Conservation (phyloP, 352 stramenopile species). For the Paralagenidium karlingii region DNA sequence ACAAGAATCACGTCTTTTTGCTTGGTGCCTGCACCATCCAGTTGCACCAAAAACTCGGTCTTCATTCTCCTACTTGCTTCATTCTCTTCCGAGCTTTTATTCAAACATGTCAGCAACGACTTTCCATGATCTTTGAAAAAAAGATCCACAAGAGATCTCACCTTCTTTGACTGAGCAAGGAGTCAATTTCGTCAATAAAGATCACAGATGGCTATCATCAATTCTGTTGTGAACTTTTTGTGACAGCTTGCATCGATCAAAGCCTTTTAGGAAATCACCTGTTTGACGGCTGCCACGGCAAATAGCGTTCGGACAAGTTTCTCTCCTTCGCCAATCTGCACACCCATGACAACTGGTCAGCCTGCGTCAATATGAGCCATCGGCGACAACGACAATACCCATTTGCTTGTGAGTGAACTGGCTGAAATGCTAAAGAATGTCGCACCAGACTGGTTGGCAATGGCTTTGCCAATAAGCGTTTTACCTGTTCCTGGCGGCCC, state of each 20-base stretch:
- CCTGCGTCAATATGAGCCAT: no score
- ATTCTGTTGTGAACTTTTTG: no score
- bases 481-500: constrained; percentile 94
- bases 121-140: background rate
- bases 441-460: constrained; percentile 94
- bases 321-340: constrained; percentile 96
- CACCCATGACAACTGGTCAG: constrained; percentile 1
- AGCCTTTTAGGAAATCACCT: no score
- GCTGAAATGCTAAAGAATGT: constrained; percentile 99
- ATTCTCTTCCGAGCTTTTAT: constrained; percentile 88
- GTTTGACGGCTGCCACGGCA: constrained; percentile 87
- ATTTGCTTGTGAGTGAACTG: constrained; percentile 98
- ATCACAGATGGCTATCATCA: constrained; percentile 88
- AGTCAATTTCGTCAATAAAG: constrained; percentile 99
- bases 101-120: background rate
- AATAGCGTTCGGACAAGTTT: constrained; percentile 97
- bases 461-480: constrained; percentile 98
- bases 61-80: constrained; percentile 96
- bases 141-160: constrained; percentile 4
- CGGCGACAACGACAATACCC: constrained; percentile 56
- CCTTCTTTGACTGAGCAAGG: constrained; percentile 93
- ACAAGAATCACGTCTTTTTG: constrained; percentile 86
- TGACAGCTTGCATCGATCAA: background rate
- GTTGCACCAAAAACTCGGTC: constrained; percentile 97
- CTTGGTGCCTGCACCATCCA: constrained; percentile 91